These are phyloP conservation scores for Globisporangium mamillatum DNA, from an alignment of 352 stramenopile species.

Conservation along the genomic window DNA sequence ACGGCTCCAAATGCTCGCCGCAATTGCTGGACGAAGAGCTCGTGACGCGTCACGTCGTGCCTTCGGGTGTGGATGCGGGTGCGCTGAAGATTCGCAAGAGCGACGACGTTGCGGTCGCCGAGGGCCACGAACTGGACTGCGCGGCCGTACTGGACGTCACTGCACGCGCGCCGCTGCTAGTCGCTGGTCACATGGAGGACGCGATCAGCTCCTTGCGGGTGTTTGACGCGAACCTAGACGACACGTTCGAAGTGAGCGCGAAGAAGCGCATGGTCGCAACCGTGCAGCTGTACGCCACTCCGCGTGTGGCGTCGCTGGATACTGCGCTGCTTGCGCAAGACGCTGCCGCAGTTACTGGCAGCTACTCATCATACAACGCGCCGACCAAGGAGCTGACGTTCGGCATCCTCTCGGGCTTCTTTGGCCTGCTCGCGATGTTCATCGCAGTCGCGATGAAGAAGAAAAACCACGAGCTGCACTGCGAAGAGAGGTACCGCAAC, in stretches of 20 bases:
- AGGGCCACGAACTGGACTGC: constrained; percentile 18
- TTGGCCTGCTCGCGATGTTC: constrained; percentile 60
- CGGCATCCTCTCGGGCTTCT: constrained; percentile 53
- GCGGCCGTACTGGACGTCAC: constrained; percentile 19
- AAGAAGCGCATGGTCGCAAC: constrained; percentile 15
- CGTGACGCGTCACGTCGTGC: constrained; percentile 17
- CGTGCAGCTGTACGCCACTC: constrained; percentile 6
- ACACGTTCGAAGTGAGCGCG: constrained; percentile 5
- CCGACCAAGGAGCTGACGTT: constrained; percentile 62
- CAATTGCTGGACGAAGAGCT: constrained; percentile 15
- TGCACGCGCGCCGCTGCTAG: constrained; percentile 12
- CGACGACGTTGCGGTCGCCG: constrained; percentile 8
- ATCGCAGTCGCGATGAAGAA: constrained; percentile 52
- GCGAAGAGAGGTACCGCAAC: constrained; percentile 48
- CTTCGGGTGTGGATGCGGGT: constrained; percentile 13
- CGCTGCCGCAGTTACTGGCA: background rate
- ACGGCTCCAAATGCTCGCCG: constrained; percentile 16
- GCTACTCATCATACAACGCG: constrained; percentile 32
- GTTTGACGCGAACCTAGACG: constrained; percentile 13
- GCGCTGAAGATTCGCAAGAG: constrained; percentile 2
- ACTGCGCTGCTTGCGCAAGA: background rate
- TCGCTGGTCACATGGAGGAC: constrained; percentile 2
- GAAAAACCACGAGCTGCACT: constrained; percentile 56
- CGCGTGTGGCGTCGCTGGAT: background rate
- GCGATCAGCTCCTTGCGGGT: constrained; percentile 11